Percentiles rank a stretch among this genome's conserved stretches.
Conservation (phyloP, 345 rosid genomes). For the Theobroma cacao region DNA sequence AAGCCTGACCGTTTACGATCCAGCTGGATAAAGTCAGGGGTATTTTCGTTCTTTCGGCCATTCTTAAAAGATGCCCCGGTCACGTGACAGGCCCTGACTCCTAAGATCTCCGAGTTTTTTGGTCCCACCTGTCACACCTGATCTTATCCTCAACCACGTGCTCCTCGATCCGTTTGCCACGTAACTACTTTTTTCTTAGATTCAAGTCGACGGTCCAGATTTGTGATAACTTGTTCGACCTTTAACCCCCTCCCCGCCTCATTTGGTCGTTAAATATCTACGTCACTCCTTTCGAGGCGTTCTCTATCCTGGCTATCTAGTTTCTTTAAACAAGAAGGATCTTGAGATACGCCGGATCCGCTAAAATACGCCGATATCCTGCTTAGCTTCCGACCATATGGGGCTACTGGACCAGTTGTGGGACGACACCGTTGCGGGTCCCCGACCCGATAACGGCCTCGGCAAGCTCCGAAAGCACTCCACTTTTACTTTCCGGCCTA, state of each 20-base stretch:
- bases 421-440: slow-evolving; percentile 99
- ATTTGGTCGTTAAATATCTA: slow-evolving; percentile 31
- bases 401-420: slow-evolving; percentile 88
- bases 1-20: not conserved
- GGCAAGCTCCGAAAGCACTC: slow-evolving; percentile 86
- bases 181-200: slow-evolving; percentile 3
- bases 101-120: slow-evolving; percentile 17
- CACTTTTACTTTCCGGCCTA: slow-evolving; percentile 57
- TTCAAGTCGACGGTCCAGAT: slow-evolving; percentile 43
- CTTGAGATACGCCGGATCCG: slow-evolving; percentile 4
- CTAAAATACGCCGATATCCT: not conserved
- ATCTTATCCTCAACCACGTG: slow-evolving; percentile 53
- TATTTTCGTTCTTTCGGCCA: slow-evolving; percentile 5
- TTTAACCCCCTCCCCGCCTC: not conserved
- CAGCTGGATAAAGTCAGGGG: slow-evolving; percentile 23
- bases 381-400: slow-evolving; percentile 36
- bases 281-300: accelerated
- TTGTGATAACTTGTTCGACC: not conserved
- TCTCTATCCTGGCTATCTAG: not conserved
- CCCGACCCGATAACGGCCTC: slow-evolving; percentile 87
- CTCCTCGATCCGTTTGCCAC: slow-evolving; percentile 42
- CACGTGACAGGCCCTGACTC: slow-evolving; percentile 31
- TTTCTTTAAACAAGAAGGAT: not conserved
- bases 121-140: slow-evolving; percentile 40
- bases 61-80: slow-evolving; percentile 4